Evolutionary conservation across 257 asterid genomes (phyloP).

Genomic region (Parsonsia alboflavescens): DNA sequence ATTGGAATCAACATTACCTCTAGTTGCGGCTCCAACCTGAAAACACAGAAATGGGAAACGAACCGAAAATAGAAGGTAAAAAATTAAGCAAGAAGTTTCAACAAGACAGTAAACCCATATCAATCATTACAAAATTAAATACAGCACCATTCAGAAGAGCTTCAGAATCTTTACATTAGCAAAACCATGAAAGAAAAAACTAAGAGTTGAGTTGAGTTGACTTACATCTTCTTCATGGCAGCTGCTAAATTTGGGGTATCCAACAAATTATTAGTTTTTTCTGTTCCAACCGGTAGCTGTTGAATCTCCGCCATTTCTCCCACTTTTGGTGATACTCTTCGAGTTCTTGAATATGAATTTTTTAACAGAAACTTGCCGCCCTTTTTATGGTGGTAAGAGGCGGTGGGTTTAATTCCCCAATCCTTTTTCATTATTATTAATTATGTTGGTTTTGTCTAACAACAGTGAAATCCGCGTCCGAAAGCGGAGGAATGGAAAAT

Average conservation of each 20-base stretch:
- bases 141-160: neutral
- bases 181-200: neutral
- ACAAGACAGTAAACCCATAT: neutral
- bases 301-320: slow-evolving; percentile 2
- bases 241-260: slow-evolving; percentile 7
- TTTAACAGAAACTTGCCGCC: neutral
- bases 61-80: neutral
- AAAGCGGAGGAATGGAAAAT: neutral
- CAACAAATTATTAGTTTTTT: neutral
- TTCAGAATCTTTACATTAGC: neutral
- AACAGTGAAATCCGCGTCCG: neutral
- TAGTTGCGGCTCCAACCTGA: slow-evolving; percentile 6
- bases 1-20: slow-evolving; percentile 28
- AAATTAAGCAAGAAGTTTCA: neutral
- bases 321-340: neutral
- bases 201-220: slow-evolving; percentile 8
- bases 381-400: neutral
- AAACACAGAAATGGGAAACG: neutral
- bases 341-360: neutral
- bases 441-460: neutral
- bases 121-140: neutral
- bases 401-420: neutral
- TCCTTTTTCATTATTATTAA: neutral
- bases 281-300: slow-evolving; percentile 1
- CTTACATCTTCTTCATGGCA: neutral